Base-by-base conservation (phyloP, 2,329 filamentous ascomycete genomes). In the Arachnopeziza araneosa region DNA sequence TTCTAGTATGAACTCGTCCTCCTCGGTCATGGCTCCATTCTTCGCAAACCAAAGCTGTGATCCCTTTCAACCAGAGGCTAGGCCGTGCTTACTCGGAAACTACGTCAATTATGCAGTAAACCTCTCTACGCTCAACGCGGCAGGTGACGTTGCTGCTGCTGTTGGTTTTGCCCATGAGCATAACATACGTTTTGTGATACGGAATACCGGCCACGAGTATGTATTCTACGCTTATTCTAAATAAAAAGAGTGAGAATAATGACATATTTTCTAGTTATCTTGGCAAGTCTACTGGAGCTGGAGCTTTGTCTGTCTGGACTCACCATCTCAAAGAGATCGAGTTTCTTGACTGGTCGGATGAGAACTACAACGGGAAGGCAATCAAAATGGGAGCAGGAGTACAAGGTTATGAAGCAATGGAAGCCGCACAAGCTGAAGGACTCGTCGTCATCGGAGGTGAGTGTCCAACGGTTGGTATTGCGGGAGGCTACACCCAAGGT, bases 1-100 rank as follows among this genome's bases (percentile, higher is more conserved):
- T 23, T 7, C 10, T 50, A 76, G 74, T 51, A 67, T 72, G 53
- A 60, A 67, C 24, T 75, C 73, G 1, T 75, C 75, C 1, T 77
- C 75, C 1, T 77, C 75, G n/a, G 36, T 44, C 36, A 44, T 44
- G 36, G 10, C 3, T 7, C 36, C 5, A 14, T 44, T 8, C 17
- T 44, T 14, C 12, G 6, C 6, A 12, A 44, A 44, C 36, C 2
- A 44, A 8, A 8, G 6, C 6, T 44, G 36, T 19, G 17, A 12
- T 44, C 12, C 36, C 3, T 44, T 44, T 12, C 17, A 3, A 44
- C 3, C 36, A 3, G 6, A 5, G 2, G 4, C 5, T 4, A 4
- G 12, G 17, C 5, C 36, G 12, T 44, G 36, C 12, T 8, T 12
- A 8, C 36, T 44, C 3, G 36, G 36, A 44, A 17, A 44, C 12